phyloP scores from a whole-genome alignment of 192 early-diverging fungal species.

The Chytriomyces sp. region DNA sequence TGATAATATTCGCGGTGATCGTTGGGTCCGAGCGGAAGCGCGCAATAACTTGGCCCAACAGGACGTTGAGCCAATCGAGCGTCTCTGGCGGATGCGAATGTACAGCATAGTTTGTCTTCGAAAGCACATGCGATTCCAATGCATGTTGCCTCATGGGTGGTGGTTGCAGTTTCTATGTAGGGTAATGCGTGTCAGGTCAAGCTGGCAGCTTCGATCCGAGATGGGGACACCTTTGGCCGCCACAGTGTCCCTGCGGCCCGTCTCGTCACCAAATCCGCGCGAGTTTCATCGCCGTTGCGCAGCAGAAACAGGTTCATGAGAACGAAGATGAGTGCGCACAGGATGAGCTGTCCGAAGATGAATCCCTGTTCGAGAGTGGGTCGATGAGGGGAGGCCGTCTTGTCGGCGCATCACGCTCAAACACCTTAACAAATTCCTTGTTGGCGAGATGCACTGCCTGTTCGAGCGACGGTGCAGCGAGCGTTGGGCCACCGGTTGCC shows the following conservation, averaged over 20 bases:
- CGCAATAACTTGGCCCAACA: constrained; percentile 75
- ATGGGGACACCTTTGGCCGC: constrained; percentile 37
- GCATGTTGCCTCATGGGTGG: constrained; percentile 42
- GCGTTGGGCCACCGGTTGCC: not conserved
- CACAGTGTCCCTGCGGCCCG: constrained; percentile 11
- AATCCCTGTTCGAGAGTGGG: no score
- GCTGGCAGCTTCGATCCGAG: not conserved
- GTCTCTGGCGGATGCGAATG: constrained; percentile 60
- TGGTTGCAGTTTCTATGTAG: constrained; percentile 21
- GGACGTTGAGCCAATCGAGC: constrained; percentile 82
- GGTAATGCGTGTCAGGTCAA: no score
- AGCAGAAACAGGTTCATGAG: constrained; percentile 60
- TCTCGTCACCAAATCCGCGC: constrained; percentile 38
- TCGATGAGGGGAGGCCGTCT: not conserved
- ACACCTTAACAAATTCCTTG: constrained; percentile 50
- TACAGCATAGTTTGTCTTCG: constrained; percentile 46
- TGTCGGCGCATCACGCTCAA: not conserved
- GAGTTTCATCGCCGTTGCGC: constrained; percentile 48
- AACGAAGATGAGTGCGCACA: constrained; percentile 54
- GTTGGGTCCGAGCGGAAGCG: constrained; percentile 73
- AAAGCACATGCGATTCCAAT: constrained; percentile 49
- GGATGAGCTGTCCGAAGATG: constrained; percentile 50
- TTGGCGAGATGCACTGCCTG: constrained; percentile 46
- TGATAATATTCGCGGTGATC: constrained; percentile 66
- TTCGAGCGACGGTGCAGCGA: constrained; percentile 27